phyloP scores from a whole-genome alignment of 2,329 filamentous ascomycete genomes.

The Penicillium verrucosum region DNA sequence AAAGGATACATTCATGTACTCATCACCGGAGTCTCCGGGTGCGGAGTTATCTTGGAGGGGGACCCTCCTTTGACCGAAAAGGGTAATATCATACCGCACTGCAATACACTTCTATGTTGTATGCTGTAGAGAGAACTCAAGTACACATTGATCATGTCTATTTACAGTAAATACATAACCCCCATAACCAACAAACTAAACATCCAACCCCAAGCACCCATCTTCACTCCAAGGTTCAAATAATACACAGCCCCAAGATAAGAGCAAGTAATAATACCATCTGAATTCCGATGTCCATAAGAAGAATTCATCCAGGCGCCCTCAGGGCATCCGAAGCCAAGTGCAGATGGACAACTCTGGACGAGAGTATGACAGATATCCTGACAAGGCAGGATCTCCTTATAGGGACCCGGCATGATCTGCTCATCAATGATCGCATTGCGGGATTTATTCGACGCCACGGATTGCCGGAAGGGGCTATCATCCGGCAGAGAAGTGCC shows the following conservation, averaged over 20 bases:
- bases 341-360: conserved; percentile 72
- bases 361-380: conserved; percentile 85
- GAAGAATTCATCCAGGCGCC: conserved; percentile 48
- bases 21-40: too few relatives aligned
- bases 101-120: too few relatives aligned
- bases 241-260: conserved; percentile 60
- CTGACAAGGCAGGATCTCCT: conserved; percentile 84
- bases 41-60: too few relatives aligned
- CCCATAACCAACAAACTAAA: conserved; percentile 16
- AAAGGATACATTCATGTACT: too few relatives aligned
- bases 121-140: too few relatives aligned
- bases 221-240: conserved; percentile 37
- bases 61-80: too few relatives aligned
- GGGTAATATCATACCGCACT: too few relatives aligned
- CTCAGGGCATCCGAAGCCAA: conserved; percentile 73
- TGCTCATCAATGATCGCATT: conserved; percentile 68
- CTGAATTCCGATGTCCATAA: conserved; percentile 47
- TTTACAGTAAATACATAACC: background rate
- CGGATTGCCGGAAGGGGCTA: conserved; percentile 30
- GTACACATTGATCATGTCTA: background rate
- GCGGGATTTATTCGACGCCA: conserved; percentile 58
- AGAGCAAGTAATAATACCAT: conserved; percentile 54
- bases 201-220: conserved; percentile 16
- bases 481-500: conserved; percentile 53
- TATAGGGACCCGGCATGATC: conserved; percentile 83